Base-by-base conservation (phyloP, 1,284 basidiomycete species). In the Sphaerobolus stellatus region DNA sequence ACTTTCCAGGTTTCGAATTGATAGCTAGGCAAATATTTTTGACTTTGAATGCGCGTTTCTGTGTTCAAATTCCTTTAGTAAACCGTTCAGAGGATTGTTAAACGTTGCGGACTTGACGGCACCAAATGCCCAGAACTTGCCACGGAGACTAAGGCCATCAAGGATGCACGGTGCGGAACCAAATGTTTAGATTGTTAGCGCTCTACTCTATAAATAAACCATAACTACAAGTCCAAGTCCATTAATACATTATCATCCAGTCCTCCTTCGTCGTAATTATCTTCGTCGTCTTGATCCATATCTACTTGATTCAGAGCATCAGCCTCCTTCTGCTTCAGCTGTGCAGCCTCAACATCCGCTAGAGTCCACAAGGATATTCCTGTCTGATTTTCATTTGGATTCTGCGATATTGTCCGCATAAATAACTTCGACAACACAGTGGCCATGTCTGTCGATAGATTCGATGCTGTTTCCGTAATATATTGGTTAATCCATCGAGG, bases 401-500 rank as follows among this genome's bases (percentile, higher is more conserved):
- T 95, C 72, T 99, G 97, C 8, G 95, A 98, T 69, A 99, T 99
- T 34, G 91, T 90, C 5, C 97, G 84, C 83, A 99, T 95, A 73
- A 99, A 99, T 46, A 94, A 77, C 73, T 98, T 98, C 55, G 94
- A 94, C 57, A 98, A 79, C 4, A 94, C 94, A 57, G 99, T 77
- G 7, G 96, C 96, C 92, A 99, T 98, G 70, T 99, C 97, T 7
- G 95, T 99, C 7, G 97, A 99, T 52, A 99, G 78, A 71, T 99
- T 99, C 9, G 94, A 90, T 34, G 94, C 93, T 0, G 94, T 92
- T 67, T 99, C 97, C 14, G 93, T 96, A 67, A 99, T 99, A 68
- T 98, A 98, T 69, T 97, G 94, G 69, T 98, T 98, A 65, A 99
- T 99, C 97, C 97, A 99, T 51, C 92, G 88, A 2, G 97, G 97